These are phyloP conservation scores for Hypomontagnella monticulosa DNA, from an alignment of 495 filamentous ascomycete species.

Conservation along the genomic window DNA sequence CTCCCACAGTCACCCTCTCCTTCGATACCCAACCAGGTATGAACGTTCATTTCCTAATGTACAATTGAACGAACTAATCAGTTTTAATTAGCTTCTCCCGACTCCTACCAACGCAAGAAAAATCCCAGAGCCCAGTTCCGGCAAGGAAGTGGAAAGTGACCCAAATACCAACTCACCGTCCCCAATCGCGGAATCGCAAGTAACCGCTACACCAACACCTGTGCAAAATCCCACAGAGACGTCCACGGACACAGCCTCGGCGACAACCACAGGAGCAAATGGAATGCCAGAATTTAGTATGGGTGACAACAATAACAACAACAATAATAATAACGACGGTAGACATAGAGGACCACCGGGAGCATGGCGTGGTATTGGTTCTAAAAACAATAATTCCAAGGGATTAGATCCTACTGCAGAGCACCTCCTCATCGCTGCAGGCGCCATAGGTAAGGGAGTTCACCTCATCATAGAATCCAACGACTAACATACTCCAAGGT, in stretches of 20 bases:
- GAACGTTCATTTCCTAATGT: background rate
- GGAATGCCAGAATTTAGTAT: constrained; percentile 10
- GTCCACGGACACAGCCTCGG: background rate
- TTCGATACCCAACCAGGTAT: constrained; percentile 7
- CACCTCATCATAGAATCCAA: background rate
- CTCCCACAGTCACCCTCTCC: background rate
- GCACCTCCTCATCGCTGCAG: constrained; percentile 57
- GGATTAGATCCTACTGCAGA: constrained; percentile 52
- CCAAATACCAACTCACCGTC: background rate
- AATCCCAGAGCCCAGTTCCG: background rate
- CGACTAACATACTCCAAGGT: constrained; percentile 38
- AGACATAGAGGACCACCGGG: constrained; percentile 23
- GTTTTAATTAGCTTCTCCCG: background rate
- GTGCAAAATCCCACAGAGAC: background rate
- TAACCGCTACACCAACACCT: background rate
- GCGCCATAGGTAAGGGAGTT: constrained; percentile 57
- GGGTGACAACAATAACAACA: constrained; percentile 26
- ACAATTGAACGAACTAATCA: constrained; percentile 9
- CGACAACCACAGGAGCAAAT: background rate
- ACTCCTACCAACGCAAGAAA: background rate
- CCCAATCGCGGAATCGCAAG: background rate
- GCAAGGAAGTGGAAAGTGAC: constrained; percentile 9
- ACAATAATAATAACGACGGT: constrained; percentile 19
- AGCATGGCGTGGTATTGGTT: no score
- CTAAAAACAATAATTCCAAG: constrained; percentile 5